Conservation (phyloP, 192 early-diverging fungal genomes). For the Dispira parvispora region DNA sequence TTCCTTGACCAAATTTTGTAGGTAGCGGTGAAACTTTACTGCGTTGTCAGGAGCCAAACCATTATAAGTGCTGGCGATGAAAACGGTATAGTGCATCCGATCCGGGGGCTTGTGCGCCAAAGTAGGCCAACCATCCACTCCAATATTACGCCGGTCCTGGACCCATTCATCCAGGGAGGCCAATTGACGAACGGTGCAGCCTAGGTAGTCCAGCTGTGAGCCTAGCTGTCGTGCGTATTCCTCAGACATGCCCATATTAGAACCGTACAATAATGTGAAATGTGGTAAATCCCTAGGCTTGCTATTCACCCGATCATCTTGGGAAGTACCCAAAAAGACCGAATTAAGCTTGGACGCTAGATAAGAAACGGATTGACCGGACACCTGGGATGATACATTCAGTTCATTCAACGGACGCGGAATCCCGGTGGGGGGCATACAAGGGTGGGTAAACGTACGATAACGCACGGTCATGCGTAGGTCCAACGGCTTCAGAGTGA, state of each 20-base stretch:
- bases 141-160: background rate
- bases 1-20: background rate
- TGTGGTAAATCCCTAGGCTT: slow-evolving; percentile 15
- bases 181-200: background rate
- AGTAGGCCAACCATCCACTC: background rate
- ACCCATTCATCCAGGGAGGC: background rate
- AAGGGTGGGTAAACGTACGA: too few relatives aligned
- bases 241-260: slow-evolving; percentile 33
- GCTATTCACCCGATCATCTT: background rate
- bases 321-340: background rate
- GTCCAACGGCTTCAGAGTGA: slow-evolving; percentile 20
- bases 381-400: background rate
- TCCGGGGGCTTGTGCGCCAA: background rate
- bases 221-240: slow-evolving; percentile 31
- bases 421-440: slow-evolving; percentile 5
- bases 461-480: slow-evolving; percentile 17
- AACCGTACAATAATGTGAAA: slow-evolving; percentile 30
- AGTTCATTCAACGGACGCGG: background rate
- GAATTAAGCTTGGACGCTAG: background rate
- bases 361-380: slow-evolving; percentile 3
- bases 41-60: slow-evolving; percentile 38
- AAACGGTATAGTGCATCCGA: slow-evolving; percentile 10
- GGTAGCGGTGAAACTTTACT: slow-evolving; percentile 21
- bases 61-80: slow-evolving; percentile 30
- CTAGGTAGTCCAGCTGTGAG: slow-evolving; percentile 12